Evolutionary conservation across 202 grass and related monocot genomes (phyloP), one percentile per base, ranked within the genome.

Genomic region (Elaeis oleifera): DNA sequence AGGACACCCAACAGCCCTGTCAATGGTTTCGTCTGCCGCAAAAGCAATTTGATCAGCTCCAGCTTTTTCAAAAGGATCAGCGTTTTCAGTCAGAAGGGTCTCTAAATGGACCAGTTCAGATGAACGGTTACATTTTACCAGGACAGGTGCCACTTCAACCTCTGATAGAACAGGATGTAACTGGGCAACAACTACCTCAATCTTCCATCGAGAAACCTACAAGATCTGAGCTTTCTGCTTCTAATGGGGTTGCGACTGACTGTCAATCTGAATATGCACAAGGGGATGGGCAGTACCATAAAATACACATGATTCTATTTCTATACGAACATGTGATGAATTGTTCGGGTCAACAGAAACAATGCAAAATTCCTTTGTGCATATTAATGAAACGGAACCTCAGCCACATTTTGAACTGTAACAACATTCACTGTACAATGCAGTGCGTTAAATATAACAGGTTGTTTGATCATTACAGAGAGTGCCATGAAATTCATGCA

Each of bases 391-490:
- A 78, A 64, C 71, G 50, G 71, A 77, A 49, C 6, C 27, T 55
- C 65, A 39, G 59, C 58, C 54, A 22, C 16, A 49, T 60, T 11
- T 70, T 18, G 1, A 53, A 74, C 5, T 23, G 18, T 27, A 27
- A 68, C 29, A 39, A 63, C 64, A 36, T 65, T 18, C 24, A 16
- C 14, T 79, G 50, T 61, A 48, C 21, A 27, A 58, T 75, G 16
- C 79, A 68, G 19, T 76, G 68, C 69, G 62, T 72, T 74, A 76
- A 66, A 70, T 62, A 59, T 21, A 68, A 29, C 32, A 72, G 26
- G 18, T 11, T 20, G 13, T 54, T 53, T 61, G 60, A 13, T 18
- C 72, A 80, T 16, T 49, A 36, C 15, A 53, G 74, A 16, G 28
- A 58, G 13, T 62, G 52, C 51, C 61, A 32, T 26, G 20, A 58